Evolutionary conservation across 257 asterid species (phyloP).

Genomic region (Fraxinus pennsylvanica): DNA sequence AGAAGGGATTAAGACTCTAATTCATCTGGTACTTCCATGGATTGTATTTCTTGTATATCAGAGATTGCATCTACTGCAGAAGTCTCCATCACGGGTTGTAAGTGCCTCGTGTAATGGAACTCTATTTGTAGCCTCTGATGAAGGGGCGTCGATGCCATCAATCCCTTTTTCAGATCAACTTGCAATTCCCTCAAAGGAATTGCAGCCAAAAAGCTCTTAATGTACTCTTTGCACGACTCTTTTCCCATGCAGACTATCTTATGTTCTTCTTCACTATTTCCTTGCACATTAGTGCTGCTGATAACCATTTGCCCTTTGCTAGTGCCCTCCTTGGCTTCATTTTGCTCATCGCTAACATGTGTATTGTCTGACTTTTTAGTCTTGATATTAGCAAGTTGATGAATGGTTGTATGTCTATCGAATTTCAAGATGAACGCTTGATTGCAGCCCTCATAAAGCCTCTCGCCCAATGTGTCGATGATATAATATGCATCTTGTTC

Average conservation of each 20-base stretch:
- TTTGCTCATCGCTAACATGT: slow-evolving; percentile 16
- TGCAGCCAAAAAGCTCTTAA: slow-evolving; percentile 69
- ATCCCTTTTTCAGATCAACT: slow-evolving; percentile 58
- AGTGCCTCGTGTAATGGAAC: slow-evolving; percentile 50
- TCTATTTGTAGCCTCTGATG: slow-evolving; percentile 72
- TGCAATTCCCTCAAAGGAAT: slow-evolving; percentile 64
- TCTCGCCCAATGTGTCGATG: slow-evolving; percentile 83
- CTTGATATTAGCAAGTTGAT: slow-evolving; percentile 25
- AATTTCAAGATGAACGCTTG: slow-evolving; percentile 81
- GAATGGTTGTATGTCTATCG: slow-evolving; percentile 55
- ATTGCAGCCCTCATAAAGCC: slow-evolving; percentile 82
- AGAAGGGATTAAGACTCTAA: slow-evolving; percentile 15
- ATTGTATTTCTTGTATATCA: slow-evolving; percentile 16
- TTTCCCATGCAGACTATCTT: slow-evolving; percentile 43
- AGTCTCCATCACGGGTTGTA: slow-evolving; percentile 18
- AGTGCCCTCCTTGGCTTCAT: slow-evolving; percentile 25
- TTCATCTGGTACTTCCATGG: slow-evolving; percentile 24
- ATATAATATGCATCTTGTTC: slow-evolving; percentile 69
- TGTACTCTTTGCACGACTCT: slow-evolving; percentile 68
- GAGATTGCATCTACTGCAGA: slow-evolving; percentile 25
- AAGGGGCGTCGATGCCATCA: slow-evolving; percentile 53
- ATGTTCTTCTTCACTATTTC: slow-evolving; percentile 33
- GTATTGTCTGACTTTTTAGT: slow-evolving; percentile 35
- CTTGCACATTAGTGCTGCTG: neutral
- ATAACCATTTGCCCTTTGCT: slow-evolving; percentile 21